These are phyloP conservation scores for Psidium friedrichsthalianum DNA, from an alignment of 345 rosid genomes.

Conservation along the genomic window DNA sequence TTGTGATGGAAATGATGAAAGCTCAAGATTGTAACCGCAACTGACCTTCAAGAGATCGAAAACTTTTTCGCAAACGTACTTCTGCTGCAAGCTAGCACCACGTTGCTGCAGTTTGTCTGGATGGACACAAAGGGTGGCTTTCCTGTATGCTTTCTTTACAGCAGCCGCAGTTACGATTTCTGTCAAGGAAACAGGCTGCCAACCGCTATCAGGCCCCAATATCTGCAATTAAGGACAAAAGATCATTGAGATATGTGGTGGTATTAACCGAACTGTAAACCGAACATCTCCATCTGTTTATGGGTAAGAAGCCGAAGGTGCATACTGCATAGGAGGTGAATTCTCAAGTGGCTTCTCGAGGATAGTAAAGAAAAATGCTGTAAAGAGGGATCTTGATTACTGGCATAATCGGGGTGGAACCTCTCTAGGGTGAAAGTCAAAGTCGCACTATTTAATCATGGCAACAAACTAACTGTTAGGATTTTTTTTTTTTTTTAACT, in stretches of 20 bases:
- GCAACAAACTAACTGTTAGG: background rate
- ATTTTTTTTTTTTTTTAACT: background rate
- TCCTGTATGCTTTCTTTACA: conserved; percentile 84
- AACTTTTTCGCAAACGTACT: conserved; percentile 87
- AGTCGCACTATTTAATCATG: background rate
- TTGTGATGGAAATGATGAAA: background rate
- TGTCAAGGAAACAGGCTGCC: conserved; percentile 78
- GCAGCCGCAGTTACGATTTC: conserved; percentile 59
- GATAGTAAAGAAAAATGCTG: background rate
- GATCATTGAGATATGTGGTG: background rate
- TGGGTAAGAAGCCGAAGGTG: background rate
- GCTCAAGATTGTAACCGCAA: background rate
- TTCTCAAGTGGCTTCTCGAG: background rate
- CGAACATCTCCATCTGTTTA: background rate
- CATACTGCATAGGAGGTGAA: background rate
- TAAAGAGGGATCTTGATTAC: background rate
- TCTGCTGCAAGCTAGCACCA: conserved; percentile 84
- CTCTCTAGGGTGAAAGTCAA: background rate
- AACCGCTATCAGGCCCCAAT: conserved; percentile 86
- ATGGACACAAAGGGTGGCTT: conserved; percentile 85
- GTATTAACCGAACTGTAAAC: background rate
- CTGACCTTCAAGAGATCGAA: conserved; percentile 88
- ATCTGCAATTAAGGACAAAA: conserved; percentile 32
- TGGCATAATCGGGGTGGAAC: background rate
- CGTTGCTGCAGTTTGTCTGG: conserved; percentile 97